Percentiles rank a stretch among this genome's conserved stretches.
These are phyloP conservation scores for Cardiospermum halicacabum DNA, from an alignment of 345 rosid genomes.

Conservation along the genomic window DNA sequence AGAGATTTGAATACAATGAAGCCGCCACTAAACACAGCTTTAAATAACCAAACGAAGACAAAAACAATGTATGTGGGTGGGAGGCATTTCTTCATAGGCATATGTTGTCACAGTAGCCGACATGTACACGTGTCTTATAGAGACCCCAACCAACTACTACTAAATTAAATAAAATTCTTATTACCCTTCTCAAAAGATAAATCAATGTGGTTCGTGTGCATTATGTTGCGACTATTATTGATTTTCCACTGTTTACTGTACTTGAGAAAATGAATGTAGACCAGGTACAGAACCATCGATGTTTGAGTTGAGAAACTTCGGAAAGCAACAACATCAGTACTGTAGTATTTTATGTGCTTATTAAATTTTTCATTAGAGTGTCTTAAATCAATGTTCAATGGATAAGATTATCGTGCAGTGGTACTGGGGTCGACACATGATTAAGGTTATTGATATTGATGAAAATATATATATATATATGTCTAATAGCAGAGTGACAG, in stretches of 20 bases:
- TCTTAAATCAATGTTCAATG: constrained; percentile 35
- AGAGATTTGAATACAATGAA: constrained; percentile 24
- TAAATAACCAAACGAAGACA: constrained; percentile 28
- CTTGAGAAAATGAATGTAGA: constrained; percentile 34
- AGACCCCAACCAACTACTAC: constrained; percentile 16
- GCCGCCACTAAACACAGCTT: constrained; percentile 61
- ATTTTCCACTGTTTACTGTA: neutral
- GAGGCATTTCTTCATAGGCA: constrained; percentile 20
- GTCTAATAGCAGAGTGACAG: constrained; percentile 5
- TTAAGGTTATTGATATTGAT: constrained; percentile 13
- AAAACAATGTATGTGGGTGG: constrained; percentile 13
- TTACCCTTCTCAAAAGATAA: constrained; percentile 7
- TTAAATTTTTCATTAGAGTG: constrained; percentile 2
- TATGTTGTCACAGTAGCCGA: constrained; percentile 49
- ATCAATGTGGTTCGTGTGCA: constrained; percentile 24
- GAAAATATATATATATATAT: neutral
- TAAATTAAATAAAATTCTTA: constrained; percentile 36
- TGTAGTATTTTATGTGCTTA: too few species aligned
- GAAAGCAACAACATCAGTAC: neutral
- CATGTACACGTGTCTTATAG: constrained; percentile 55
- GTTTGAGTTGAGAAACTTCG: constrained; percentile 18
- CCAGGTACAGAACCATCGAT: constrained; percentile 29
- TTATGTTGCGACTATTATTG: neutral
- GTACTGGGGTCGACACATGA: constrained; percentile 15
- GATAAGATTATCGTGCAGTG: constrained; percentile 35